Evolutionary conservation across 306 rosid genomes (phyloP), one percentile per base, ranked within the genome.

Genomic region (Cucurbita pepo): DNA sequence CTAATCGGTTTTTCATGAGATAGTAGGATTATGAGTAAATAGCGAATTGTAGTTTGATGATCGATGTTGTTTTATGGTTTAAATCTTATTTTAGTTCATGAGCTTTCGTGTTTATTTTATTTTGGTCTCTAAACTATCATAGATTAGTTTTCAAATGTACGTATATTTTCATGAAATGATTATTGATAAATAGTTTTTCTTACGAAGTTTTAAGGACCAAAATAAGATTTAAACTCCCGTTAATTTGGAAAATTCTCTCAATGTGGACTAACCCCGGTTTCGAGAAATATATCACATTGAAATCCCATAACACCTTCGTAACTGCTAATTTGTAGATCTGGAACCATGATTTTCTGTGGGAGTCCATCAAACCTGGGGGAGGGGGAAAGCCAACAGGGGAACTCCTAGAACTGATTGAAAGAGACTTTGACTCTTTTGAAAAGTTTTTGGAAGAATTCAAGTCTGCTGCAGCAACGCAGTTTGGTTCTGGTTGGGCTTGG

Each of bases 401-500:
- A 57, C 90, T 93, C 87, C 89, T 90, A 57, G 80, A 71, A 82
- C 82, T 90, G 66, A 90, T 93, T 55, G 87, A 86, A 78, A 86
- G 98, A 82, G 96, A 93, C 79, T 93, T 93, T 56, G 96, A 88
- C 70, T 93, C 97, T 34, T 90, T 81, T 66, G 94, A 86, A 60
- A 79, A 60, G 58, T 90, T 93, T 34, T 50, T 86, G 78, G 86
- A 74, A 22, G 81, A 82, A 76, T 82, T 93, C 75, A 93, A 84
- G 88, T 44, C 59, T 53, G 94, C 89, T 56, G 94, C 98, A 21
- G 63, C 88, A 73, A 84, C 98, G 18, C 98, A 93, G 77, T 93
- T 93, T 70, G 97, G 98, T 74, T 90, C 98, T 71, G 97, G 98
- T 77, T 93, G 98, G 97, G 89, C 88, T 65, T 93, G 98, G 98